Evolutionary conservation across 2,329 filamentous ascomycete genomes (phyloP), one percentile per base, ranked within the genome.

Genomic region (Colletotrichum magnum): DNA sequence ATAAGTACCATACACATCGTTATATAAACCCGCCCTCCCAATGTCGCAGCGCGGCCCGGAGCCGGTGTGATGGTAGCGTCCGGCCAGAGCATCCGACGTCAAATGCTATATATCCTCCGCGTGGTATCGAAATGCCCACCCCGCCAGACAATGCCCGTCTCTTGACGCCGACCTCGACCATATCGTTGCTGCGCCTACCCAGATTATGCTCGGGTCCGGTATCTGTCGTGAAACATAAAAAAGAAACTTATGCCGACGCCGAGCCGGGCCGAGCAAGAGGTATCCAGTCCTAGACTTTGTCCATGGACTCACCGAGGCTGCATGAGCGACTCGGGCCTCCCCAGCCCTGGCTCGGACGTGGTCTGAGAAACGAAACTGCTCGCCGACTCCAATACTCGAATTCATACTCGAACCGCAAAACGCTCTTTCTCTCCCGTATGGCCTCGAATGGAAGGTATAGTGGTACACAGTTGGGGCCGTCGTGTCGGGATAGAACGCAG

Each of bases 151-250:
- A 63, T 69, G 64, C 65, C 74, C 72, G 64, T 75, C 77, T 54
- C 78, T 69, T 77, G 45, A 78, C 60, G 43, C 68, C 72, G n/a
- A 86, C 80, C 64, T 86, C 81, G 43, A 88, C 83, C 47, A 77
- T 74, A 56, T 89, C 88, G 57, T 84, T 79, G 73, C 87, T 89
- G 76, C 80, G 80, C 72, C 89, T 79, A 6, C 89, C 90, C 87
- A 92, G 52, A 69, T 66, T 67, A 61, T 60, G 62, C 56, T 61
- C 45, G 43, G 67, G 51, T 51, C 51, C 56, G 45, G 43, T 24
- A 4, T 61, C 67, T 60, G 62, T 69, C 62, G 61, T 69, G 59
- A 61, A 65, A 60, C 43, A 58, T 64, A 51, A 51, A 41, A 65
- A 60, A 57, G n/a, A 58, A 53, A 58, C 18, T 6, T 13, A 43